Conservation (phyloP, 352 stramenopile species). For the Phytophthora chlamydospora region DNA sequence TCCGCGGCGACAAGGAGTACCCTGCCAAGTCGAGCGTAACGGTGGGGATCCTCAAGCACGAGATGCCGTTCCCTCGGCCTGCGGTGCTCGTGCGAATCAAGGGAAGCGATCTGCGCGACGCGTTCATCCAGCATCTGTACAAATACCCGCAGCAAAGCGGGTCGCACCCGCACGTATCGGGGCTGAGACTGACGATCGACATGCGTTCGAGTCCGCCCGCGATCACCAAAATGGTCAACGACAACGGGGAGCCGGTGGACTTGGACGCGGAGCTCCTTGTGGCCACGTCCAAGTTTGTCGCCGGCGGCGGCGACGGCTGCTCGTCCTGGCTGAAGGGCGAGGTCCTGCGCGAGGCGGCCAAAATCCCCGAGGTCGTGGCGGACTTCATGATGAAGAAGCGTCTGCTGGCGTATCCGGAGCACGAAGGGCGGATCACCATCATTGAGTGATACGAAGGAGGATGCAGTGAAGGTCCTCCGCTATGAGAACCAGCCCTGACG, state of each 20-base stretch:
- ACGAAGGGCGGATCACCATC: slow-evolving; percentile 67
- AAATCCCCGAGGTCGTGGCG: slow-evolving; percentile 57
- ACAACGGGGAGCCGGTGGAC: slow-evolving; percentile 55
- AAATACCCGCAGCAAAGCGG: slow-evolving; percentile 81
- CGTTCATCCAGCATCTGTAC: slow-evolving; percentile 75
- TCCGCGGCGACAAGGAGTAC: slow-evolving; percentile 84
- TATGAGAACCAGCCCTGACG: slow-evolving; percentile 1
- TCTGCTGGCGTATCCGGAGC: slow-evolving; percentile 62
- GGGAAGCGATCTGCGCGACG: slow-evolving; percentile 66
- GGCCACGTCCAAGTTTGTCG: slow-evolving; percentile 84
- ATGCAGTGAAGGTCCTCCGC: not conserved
- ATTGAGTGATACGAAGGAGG: slow-evolving; percentile 48
- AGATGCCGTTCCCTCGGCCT: slow-evolving; percentile 86
- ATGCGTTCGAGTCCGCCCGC: slow-evolving; percentile 19
- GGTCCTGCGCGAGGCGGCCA: slow-evolving; percentile 52
- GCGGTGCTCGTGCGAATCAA: slow-evolving; percentile 75
- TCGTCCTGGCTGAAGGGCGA: slow-evolving; percentile 70
- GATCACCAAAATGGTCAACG: slow-evolving; percentile 54
- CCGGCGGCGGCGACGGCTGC: slow-evolving; percentile 77
- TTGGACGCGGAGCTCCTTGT: slow-evolving; percentile 61
- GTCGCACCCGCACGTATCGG: slow-evolving; percentile 84
- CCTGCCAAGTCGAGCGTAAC: slow-evolving; percentile 70
- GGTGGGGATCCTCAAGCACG: slow-evolving; percentile 75
- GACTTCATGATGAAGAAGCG: slow-evolving; percentile 75
- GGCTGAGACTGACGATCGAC: slow-evolving; percentile 50